phyloP scores from a whole-genome alignment of 2,329 filamentous ascomycete genomes.

The Alternaria alternata region DNA sequence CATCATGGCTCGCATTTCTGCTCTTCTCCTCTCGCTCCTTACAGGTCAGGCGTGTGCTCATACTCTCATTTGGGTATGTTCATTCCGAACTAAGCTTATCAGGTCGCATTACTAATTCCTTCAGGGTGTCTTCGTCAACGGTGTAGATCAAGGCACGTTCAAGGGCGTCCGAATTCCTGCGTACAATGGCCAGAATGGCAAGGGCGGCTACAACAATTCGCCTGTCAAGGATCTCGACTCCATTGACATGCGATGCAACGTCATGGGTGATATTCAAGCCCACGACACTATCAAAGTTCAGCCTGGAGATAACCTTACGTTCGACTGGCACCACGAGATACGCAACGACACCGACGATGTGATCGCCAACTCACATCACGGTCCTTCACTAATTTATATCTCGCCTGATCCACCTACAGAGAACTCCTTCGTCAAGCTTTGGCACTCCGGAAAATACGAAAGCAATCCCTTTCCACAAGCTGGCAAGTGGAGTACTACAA shows the following conservation, averaged over 20 bases:
- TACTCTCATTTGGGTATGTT: constrained; percentile 39
- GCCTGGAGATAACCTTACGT: constrained; percentile 51
- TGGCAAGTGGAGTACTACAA: constrained; percentile 46
- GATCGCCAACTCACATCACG: constrained; percentile 33
- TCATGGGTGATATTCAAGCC: constrained; percentile 50
- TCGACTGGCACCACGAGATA: constrained; percentile 53
- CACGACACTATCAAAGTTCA: constrained; percentile 46
- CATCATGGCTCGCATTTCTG: constrained; percentile 21
- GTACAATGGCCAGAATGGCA: constrained; percentile 47
- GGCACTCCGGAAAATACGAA: constrained; percentile 50
- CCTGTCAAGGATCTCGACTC: constrained; percentile 52
- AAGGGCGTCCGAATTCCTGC: constrained; percentile 40
- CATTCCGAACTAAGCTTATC: background rate
- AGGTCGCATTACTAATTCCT: background rate
- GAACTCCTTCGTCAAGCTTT: constrained; percentile 53
- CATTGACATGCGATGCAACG: constrained; percentile 53
- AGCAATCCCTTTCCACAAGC: constrained; percentile 41
- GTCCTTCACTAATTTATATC: constrained; percentile 53
- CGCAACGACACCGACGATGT: constrained; percentile 48
- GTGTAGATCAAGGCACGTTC: constrained; percentile 41
- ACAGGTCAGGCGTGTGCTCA: constrained; percentile 32
- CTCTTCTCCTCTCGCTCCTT: constrained; percentile 28
- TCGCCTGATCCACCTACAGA: constrained; percentile 50
- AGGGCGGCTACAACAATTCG: constrained; percentile 51
- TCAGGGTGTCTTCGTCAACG: constrained; percentile 44